Evolutionary conservation across 768 basidiomycete species (phyloP), one percentile per base, ranked within the genome.

Genomic region (Dentipellis sp.): DNA sequence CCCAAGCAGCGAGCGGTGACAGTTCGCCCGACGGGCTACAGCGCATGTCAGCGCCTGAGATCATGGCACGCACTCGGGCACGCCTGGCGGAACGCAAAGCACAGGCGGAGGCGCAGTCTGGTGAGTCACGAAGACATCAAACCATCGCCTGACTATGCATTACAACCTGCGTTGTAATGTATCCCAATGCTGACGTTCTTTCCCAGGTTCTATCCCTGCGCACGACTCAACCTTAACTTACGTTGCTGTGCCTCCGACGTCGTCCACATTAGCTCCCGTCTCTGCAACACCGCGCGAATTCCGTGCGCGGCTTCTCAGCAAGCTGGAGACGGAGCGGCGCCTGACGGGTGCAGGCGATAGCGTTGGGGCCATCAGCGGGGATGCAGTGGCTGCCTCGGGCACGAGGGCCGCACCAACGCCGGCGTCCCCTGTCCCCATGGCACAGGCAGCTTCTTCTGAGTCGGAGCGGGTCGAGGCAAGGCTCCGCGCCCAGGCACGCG

Each of bases 401-500:
- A 29, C 29, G 29, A 29, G 29, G 29, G 29, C 29, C 29, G 38
- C 36, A 35, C 10, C 14, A 39, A 39, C 19, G 21, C 34, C 23
- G 38, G 17, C 50, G 39, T 52, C 55, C 39, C 40, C 50, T 51
- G 60, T 56, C 48, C 39, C 59, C 56, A 54, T 56, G 59, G 49
- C 48, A 23, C 17, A 34, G 23, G 53, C 21, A 40, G 46, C 54
- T 47, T 56, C 42, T 53, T 52, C 51, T 56, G 50, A 46, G 56
- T 59, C 59, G 55, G 59, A 56, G 34, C 37, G 12, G 60, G 67
- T 70, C 53, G 80, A 83, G 61, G 71, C 70, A 50, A 70, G 68
- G 55, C 68, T 82, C 59, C 76, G 79, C 52, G 67, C 66, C 52
- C 76, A 76, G 62, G 76, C 78, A 40, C 77, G 71, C 56, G 61